Evolutionary conservation across 129 eudicot genomes (phyloP).

Genomic region (Ambrosia trifida): DNA sequence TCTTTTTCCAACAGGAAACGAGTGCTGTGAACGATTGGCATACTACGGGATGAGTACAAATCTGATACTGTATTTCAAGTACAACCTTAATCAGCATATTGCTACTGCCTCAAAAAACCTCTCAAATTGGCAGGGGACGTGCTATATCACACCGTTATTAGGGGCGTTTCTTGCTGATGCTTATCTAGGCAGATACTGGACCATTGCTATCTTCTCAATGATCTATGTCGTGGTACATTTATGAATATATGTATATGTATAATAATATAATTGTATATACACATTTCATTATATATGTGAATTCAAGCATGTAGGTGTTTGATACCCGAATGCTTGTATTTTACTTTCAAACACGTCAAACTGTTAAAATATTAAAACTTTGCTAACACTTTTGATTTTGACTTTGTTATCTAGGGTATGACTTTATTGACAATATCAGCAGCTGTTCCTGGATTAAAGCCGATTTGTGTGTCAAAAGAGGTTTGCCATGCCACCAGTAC

Average conservation of each 20-base stretch:
- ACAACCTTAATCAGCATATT: constrained; percentile 56
- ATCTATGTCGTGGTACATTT: constrained; percentile 66
- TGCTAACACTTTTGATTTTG: not conserved
- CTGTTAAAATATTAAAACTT: not conserved
- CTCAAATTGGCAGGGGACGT: constrained; percentile 79
- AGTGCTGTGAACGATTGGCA: constrained; percentile 89
- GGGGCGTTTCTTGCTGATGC: constrained; percentile 89
- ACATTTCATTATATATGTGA: not conserved
- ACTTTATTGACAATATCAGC: constrained; percentile 68
- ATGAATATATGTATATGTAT: not conserved
- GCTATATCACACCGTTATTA: constrained; percentile 66
- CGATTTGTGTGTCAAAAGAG: constrained; percentile 44
- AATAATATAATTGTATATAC: not conserved
- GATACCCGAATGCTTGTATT: not conserved
- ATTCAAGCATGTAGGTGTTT: not conserved
- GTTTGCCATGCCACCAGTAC: constrained; percentile 44
- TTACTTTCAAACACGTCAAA: not conserved
- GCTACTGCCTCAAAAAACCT: constrained; percentile 71
- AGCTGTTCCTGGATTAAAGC: constrained; percentile 58
- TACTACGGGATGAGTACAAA: constrained; percentile 79
- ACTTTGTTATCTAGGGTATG: constrained; percentile 60
- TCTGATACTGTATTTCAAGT: constrained; percentile 60
- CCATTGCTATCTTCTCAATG: constrained; percentile 77
- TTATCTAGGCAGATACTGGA: constrained; percentile 83
- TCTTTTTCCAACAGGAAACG: constrained; percentile 51